These are phyloP conservation scores for Colletotrichum plurivorum DNA, from an alignment of 2,329 filamentous ascomycete genomes.

Conservation along the genomic window DNA sequence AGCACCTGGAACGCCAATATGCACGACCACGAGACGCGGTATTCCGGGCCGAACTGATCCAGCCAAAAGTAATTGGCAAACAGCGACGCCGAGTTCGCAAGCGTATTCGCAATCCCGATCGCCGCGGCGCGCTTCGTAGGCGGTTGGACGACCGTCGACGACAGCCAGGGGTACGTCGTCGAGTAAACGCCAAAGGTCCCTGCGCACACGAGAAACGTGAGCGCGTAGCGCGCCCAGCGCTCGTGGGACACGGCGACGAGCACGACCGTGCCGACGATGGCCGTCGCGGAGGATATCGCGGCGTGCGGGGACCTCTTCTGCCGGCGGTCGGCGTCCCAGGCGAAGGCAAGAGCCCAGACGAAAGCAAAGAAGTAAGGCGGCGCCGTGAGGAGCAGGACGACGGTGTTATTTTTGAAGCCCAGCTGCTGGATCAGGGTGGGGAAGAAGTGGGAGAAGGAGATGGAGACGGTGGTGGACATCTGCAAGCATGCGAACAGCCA, in stretches of 20 bases:
- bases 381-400: conserved; percentile 47
- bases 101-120: conserved; percentile 42
- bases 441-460: conserved; percentile 42
- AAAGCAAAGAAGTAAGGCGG: conserved; percentile 44
- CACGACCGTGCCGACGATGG: conserved; percentile 26
- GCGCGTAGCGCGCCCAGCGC: conserved; percentile 28
- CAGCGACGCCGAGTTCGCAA: conserved; percentile 42
- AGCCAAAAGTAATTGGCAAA: conserved; percentile 45
- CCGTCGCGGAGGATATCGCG: conserved; percentile 8
- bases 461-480: conserved; percentile 10
- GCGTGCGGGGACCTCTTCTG: conserved; percentile 25
- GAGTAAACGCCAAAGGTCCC: conserved; percentile 38
- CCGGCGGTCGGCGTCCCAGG: conserved; percentile 30
- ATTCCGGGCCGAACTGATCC: conserved; percentile 35
- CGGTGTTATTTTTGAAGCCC: conserved; percentile 42
- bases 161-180: conserved; percentile 42
- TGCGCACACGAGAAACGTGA: conserved; percentile 39
- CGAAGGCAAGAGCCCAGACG: background rate
- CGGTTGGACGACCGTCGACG: conserved; percentile 42
- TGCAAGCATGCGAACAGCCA: background rate
- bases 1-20: conserved; percentile 31
- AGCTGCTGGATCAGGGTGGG: conserved; percentile 47
- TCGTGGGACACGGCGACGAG: conserved; percentile 9
- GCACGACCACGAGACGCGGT: conserved; percentile 29
- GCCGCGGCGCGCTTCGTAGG: conserved; percentile 39